Conservation (phyloP, 2,329 filamentous ascomycete species). For the Madurella mycetomatis region DNA sequence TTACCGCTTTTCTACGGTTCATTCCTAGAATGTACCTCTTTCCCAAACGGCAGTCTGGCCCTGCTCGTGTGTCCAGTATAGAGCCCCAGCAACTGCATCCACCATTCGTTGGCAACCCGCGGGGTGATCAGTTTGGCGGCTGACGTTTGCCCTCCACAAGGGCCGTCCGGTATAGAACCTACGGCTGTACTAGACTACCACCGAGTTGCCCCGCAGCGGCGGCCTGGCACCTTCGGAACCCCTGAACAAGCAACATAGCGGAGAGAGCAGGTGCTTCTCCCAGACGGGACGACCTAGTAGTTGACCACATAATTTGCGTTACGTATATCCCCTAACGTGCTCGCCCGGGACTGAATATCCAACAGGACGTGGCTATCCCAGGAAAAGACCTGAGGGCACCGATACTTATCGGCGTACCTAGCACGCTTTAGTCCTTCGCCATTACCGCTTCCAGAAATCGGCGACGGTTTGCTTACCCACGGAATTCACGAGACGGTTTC, state of each 20-base stretch:
- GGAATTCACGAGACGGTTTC: constrained; percentile 1
- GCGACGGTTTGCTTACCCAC: not conserved
- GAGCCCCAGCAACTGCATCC: not conserved
- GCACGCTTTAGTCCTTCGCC: too few species aligned
- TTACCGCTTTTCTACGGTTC: too few species aligned
- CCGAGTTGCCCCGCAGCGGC: not conserved
- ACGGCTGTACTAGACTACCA: not conserved
- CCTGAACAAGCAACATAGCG: not conserved
- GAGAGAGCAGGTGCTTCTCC: not conserved
- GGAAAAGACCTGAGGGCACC: not conserved
- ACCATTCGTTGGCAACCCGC: not conserved
- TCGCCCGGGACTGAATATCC: not conserved
- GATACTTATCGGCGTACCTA: constrained; percentile 2
- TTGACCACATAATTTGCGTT: not conserved
- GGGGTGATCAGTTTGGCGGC: not conserved
- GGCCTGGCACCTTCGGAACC: not conserved
- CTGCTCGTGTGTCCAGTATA: not conserved
- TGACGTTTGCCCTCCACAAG: too few species aligned
- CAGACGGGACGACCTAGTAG: not conserved
- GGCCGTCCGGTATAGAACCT: too few species aligned
- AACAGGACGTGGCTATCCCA: not conserved
- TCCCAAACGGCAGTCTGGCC: not conserved
- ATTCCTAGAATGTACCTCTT: not conserved
- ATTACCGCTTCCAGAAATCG: too few species aligned
- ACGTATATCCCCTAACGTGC: not conserved